phyloP scores from a whole-genome alignment of 352 stramenopile species.

The Pythium phragmitis region DNA sequence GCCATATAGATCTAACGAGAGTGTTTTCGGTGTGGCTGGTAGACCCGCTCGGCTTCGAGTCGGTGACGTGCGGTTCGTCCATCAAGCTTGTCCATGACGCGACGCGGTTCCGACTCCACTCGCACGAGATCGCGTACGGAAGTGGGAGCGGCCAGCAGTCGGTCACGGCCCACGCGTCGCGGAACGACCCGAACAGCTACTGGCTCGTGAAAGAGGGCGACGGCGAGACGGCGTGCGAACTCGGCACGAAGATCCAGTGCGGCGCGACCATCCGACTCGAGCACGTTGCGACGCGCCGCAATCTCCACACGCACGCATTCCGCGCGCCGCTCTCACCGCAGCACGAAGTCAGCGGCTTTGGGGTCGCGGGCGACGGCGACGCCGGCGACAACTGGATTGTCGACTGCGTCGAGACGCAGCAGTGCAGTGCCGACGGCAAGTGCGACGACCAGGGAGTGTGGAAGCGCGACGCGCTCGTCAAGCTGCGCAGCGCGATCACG shows the following conservation, averaged over 20 bases:
- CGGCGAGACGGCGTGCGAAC: constrained; percentile 36
- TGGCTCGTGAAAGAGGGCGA: constrained; percentile 86
- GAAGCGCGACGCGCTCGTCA: constrained; percentile 76
- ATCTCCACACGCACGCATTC: constrained; percentile 79
- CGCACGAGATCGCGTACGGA: constrained; percentile 80
- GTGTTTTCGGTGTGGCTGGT: neutral
- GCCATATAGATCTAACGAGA: too few relatives aligned
- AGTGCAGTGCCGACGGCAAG: constrained; percentile 65
- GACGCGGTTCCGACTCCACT: constrained; percentile 78
- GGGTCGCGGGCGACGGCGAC: constrained; percentile 77
- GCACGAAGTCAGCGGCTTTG: constrained; percentile 80
- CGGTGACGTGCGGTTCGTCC: constrained; percentile 80
- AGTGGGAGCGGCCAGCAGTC: constrained; percentile 80
- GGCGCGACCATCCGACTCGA: constrained; percentile 69
- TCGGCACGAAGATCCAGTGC: constrained; percentile 60
- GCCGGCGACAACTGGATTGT: constrained; percentile 69
- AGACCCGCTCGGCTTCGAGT: constrained; percentile 76
- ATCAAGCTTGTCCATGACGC: constrained; percentile 82
- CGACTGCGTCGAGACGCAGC: constrained; percentile 69
- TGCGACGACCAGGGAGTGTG: constrained; percentile 73
- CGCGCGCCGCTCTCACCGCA: constrained; percentile 57
- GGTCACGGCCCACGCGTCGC: constrained; percentile 60
- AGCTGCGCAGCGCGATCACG: constrained; percentile 56
- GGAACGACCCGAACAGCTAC: constrained; percentile 85
- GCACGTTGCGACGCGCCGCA: constrained; percentile 71